Base-by-base conservation (phyloP, 2,329 filamentous ascomycete genomes). In the Pyricularia grisea region DNA sequence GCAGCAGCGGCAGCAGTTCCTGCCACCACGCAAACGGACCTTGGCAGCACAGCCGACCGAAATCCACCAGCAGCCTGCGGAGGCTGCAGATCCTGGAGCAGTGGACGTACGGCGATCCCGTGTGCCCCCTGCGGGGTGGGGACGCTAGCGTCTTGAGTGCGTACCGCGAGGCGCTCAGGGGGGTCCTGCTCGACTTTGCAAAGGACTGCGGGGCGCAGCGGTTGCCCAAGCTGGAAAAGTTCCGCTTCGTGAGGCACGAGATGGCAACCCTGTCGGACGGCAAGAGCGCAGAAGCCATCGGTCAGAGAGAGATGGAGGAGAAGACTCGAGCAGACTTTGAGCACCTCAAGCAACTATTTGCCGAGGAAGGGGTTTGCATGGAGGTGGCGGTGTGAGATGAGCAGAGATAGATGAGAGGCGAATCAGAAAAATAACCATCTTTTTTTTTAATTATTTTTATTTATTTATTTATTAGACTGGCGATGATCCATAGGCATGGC, bases 91-190 rank as follows among this genome's bases (percentile, higher is more conserved):
- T 67, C 27, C 28, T 67, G 27, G 66, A 67, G 25, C 42, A 61
- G 55, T 67, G 66, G 66, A 67, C 66, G 2, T 67, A 55, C 55
- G 66, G 66, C 9, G 66, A 67, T 58, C 36, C 66, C 23, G 55
- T 58, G 20, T 55, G 36, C 36, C 42, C 36, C 36, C 23, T 36
- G 30, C 33, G 25, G 36, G 55, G 33, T 33, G 42, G 27, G 33
- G 66, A 33, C 65, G 42, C 42, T 27, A 50, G 10, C 66, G 66
- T 42, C 30, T 36, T 33, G 11, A 50, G 33, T 17, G 66, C 66
- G 1, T 67, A 67, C 66, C 23, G 66, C 9, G 14, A 30, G 50
- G 25, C 28, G 66, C 66, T 67, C 50, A 25, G 28, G 25, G 66
- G 30, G 27, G 33, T 61, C 36, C 66, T 67, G 14, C 28, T 58